These are phyloP conservation scores for Boletus barrowsii DNA, from an alignment of 768 basidiomycete species.

Conservation along the genomic window DNA sequence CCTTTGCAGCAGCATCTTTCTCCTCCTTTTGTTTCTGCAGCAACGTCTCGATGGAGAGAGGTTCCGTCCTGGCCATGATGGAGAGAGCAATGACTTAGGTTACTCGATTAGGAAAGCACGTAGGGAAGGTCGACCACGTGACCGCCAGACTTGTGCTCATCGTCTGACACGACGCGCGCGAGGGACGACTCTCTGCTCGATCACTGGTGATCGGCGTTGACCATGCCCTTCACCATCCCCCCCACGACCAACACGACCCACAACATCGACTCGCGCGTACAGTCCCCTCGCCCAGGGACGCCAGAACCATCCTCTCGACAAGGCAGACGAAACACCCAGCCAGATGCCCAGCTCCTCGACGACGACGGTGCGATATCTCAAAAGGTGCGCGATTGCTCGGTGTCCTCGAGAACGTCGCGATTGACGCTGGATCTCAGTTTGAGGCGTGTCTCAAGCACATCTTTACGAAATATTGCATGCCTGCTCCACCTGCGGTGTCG, in stretches of 20 bases:
- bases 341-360: slow-evolving; percentile 59
- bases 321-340: slow-evolving; percentile 51
- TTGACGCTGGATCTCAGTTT: slow-evolving; percentile 40
- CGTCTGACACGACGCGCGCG: slow-evolving; percentile 24
- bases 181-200: slow-evolving; percentile 10
- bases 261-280: slow-evolving; percentile 26
- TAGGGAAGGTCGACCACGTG: slow-evolving; percentile 13
- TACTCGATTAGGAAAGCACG: slow-evolving; percentile 14
- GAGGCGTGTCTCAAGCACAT: slow-evolving; percentile 72
- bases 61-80: slow-evolving; percentile 54
- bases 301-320: slow-evolving; percentile 61
- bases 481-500: slow-evolving; percentile 25
- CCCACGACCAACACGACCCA: not conserved
- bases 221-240: slow-evolving; percentile 16
- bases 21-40: slow-evolving; percentile 85
- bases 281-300: slow-evolving; percentile 55
- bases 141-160: slow-evolving; percentile 17
- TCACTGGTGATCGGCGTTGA: slow-evolving; percentile 16
- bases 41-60: slow-evolving; percentile 85
- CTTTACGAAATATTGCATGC: slow-evolving; percentile 74
- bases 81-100: not conserved
- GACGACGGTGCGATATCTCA: slow-evolving; percentile 66
- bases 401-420: not conserved
- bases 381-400: slow-evolving; percentile 41
- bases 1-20: slow-evolving; percentile 89